Base-by-base conservation (phyloP, 2,329 filamentous ascomycete species). In the Colletotrichum melonis region DNA sequence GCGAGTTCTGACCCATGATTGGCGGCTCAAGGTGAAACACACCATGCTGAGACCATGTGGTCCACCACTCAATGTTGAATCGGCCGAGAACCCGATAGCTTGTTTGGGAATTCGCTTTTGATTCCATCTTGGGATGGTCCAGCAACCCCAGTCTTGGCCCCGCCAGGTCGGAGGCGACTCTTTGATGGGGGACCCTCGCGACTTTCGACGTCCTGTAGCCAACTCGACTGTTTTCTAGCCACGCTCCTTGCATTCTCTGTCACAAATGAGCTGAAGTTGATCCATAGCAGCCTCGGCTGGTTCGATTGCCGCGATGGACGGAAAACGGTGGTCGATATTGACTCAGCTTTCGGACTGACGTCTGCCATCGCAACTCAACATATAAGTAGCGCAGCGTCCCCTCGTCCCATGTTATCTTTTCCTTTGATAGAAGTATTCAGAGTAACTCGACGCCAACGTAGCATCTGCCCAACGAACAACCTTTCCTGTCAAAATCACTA, bases 281-380 rank as follows among this genome's bases (percentile, higher is more conserved):
- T 32, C n/a, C 32, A 19, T 24, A 52, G 35, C 3, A 19, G 22
- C 54, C 52, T 63, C 60, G 38, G 60, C 16, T 52, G 30, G 30
- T 49, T 7, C 6, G 16, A 16, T 16, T 38, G 24, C 24, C 46
- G 55, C 24, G 28, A 32, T 26, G 24, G 19, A 35, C 24, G 3
- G 11, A 16, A 60, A 6, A 3, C 11, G 54, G 24, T 19, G 52
- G 26, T 56, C n/a, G 63, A 57, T 52, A 26, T 14, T 14, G 28
- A 22, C 38, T 24, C 24, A 4, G 46, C 16, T 16, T 16, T 66
- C 14, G 19, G 24, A 26, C 22, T 65, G 46, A 63, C 58, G 71
- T 49, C 62, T 72, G 67, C 57, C 71, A 74, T 67, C 71, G 62
- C 62, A 65, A 60, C n/a, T 63, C n/a, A 35, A 35, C 12, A 28